These are phyloP conservation scores for Vigna hirtella DNA, from an alignment of 306 rosid species.

Conservation along the genomic window DNA sequence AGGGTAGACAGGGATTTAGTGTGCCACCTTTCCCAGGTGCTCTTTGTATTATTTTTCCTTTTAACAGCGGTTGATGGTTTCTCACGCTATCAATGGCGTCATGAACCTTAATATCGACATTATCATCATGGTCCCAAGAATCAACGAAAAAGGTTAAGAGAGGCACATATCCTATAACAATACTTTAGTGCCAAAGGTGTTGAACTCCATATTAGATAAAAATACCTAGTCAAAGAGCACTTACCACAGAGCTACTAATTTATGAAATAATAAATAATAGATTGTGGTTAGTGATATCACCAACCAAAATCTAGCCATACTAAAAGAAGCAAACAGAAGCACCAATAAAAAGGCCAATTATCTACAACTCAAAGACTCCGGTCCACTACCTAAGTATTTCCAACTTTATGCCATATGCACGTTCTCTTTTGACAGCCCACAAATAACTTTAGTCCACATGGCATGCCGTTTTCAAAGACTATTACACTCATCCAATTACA, in stretches of 20 bases:
- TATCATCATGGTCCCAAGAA: conserved; percentile 53
- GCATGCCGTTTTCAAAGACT: conserved; percentile 15
- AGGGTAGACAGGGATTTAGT: conserved; percentile 40
- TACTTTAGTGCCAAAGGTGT: conserved; percentile 40
- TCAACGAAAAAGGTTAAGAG: conserved; percentile 40
- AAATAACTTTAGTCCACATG: conserved; percentile 41
- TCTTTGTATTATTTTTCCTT: background rate
- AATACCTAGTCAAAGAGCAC: conserved; percentile 60
- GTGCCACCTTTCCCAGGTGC: conserved; percentile 48
- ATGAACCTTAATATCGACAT: conserved; percentile 43
- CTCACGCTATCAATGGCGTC: conserved; percentile 61
- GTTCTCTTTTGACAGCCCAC: conserved; percentile 38
- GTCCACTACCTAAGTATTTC: conserved; percentile 48
- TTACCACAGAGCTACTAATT: conserved; percentile 33
- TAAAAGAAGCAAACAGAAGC: conserved; percentile 37
- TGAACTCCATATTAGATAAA: conserved; percentile 43
- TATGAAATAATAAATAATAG: conserved; percentile 37
- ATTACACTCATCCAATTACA: conserved; percentile 17
- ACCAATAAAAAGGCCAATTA: conserved; percentile 31
- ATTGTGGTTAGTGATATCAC: conserved; percentile 41
- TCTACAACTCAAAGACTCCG: conserved; percentile 35
- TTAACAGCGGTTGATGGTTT: conserved; percentile 47
- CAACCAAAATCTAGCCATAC: conserved; percentile 39
- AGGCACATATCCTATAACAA: conserved; percentile 34
- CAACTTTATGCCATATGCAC: conserved; percentile 38